Evolutionary conservation across 345 rosid species (phyloP).

Genomic region (Gossypium australe): DNA sequence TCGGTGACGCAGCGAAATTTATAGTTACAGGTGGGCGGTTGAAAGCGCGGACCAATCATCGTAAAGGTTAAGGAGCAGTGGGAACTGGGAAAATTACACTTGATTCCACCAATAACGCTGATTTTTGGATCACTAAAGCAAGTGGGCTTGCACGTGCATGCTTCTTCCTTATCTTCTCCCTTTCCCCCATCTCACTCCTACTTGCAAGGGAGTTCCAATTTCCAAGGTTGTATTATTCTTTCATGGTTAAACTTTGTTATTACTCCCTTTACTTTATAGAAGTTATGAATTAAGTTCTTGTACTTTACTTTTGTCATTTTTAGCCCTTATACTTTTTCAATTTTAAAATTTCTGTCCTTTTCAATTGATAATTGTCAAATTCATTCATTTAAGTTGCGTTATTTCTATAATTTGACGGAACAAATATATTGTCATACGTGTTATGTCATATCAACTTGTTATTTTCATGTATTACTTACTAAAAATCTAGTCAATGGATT

Average conservation of each 20-base stretch:
- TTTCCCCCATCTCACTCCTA: background rate
- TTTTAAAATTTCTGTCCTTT: no score
- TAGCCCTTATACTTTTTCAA: no score
- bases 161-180: background rate
- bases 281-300: no score
- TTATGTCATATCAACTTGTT: no score
- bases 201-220: background rate
- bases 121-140: background rate
- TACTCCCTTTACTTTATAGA: no score
- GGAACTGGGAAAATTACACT: background rate
- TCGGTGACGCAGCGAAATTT: background rate
- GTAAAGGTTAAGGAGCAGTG: background rate
- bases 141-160: background rate
- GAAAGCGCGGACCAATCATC: background rate
- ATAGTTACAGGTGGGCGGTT: background rate
- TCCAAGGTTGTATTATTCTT: background rate
- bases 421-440: no score
- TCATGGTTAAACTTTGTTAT: background rate
- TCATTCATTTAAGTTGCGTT: no score
- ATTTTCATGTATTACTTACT: no score
- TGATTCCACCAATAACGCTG: background rate
- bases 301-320: no score
- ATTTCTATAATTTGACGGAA: no score
- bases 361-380: no score
- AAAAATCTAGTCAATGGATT: no score